These are phyloP conservation scores for Skeletonema potamos DNA, from an alignment of 108 stramenopile genomes.

Conservation along the genomic window DNA sequence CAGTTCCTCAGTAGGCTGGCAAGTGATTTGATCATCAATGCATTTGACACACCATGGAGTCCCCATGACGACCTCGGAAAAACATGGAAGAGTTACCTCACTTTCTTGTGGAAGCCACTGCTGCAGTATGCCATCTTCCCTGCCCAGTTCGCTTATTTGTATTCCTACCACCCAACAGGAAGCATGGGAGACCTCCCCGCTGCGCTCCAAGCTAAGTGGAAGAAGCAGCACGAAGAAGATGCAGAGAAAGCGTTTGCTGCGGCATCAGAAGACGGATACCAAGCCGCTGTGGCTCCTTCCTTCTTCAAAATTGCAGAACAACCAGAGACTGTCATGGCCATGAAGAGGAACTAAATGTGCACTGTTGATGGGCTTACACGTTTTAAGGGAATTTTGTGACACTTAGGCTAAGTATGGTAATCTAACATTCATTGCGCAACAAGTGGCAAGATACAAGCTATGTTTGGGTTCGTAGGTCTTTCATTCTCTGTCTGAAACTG, in stretches of 20 bases:
- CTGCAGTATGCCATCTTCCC: constrained; percentile 90
- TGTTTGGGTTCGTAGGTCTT: neutral
- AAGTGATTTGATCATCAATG: constrained; percentile 94
- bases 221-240: constrained; percentile 54
- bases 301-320: constrained; percentile 85
- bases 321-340: constrained; percentile 25
- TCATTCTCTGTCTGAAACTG: constrained; percentile 29
- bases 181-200: constrained; percentile 73
- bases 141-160: constrained; percentile 88
- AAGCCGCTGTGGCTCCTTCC: constrained; percentile 57
- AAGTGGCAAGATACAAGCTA: neutral
- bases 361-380: no score
- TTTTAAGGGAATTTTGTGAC: neutral
- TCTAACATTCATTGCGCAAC: neutral
- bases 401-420: neutral
- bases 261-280: constrained; percentile 60
- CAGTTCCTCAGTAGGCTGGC: constrained; percentile 92
- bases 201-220: constrained; percentile 70
- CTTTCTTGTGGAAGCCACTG: constrained; percentile 92
- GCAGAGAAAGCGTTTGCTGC: constrained; percentile 74
- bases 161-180: constrained; percentile 86
- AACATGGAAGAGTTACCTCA: constrained; percentile 89
- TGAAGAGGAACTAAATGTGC: constrained; percentile 29
- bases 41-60: constrained; percentile 92
- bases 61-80: constrained; percentile 87